Evolutionary conservation across 805 yeast species (phyloP).

Genomic region (Starmerella etchellsii): DNA sequence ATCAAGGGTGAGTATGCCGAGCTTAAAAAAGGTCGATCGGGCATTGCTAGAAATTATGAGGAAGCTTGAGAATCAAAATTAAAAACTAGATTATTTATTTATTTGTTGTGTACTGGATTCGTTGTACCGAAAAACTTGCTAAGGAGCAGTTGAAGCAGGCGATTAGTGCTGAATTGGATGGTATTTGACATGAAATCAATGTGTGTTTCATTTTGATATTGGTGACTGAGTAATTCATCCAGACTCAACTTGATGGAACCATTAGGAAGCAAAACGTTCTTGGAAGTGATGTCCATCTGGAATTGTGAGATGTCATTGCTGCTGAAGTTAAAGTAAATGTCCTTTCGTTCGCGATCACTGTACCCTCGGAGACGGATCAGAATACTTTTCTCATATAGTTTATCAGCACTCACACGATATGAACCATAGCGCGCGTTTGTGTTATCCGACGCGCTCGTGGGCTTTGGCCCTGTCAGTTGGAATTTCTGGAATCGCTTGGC

Average conservation of each 20-base stretch:
- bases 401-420: slow-evolving; percentile 61
- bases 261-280: slow-evolving; percentile 44
- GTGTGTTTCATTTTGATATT: slow-evolving; percentile 49
- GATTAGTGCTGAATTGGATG: slow-evolving; percentile 56
- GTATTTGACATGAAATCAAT: slow-evolving; percentile 52
- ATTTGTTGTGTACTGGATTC: not conserved
- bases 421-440: slow-evolving; percentile 54
- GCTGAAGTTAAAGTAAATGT: slow-evolving; percentile 59
- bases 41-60: slow-evolving; percentile 85
- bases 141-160: slow-evolving; percentile 56
- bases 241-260: slow-evolving; percentile 43
- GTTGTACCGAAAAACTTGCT: slow-evolving; percentile 46
- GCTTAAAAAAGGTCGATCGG: slow-evolving; percentile 70
- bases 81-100: not conserved
- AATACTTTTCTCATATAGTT: slow-evolving; percentile 60
- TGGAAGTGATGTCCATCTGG: slow-evolving; percentile 61
- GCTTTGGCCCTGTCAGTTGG: slow-evolving; percentile 6
- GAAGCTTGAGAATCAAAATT: slow-evolving; percentile 28
- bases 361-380: slow-evolving; percentile 47
- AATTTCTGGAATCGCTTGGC: slow-evolving; percentile 28
- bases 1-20: slow-evolving; percentile 55
- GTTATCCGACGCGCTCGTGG: not conserved
- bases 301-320: slow-evolving; percentile 64
- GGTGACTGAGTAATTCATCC: slow-evolving; percentile 58
- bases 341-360: slow-evolving; percentile 39